Percentiles rank a stretch among this genome's conserved stretches.
Conservation (phyloP, 2,329 filamentous ascomycete species). For the Fonsecaea nubica region DNA sequence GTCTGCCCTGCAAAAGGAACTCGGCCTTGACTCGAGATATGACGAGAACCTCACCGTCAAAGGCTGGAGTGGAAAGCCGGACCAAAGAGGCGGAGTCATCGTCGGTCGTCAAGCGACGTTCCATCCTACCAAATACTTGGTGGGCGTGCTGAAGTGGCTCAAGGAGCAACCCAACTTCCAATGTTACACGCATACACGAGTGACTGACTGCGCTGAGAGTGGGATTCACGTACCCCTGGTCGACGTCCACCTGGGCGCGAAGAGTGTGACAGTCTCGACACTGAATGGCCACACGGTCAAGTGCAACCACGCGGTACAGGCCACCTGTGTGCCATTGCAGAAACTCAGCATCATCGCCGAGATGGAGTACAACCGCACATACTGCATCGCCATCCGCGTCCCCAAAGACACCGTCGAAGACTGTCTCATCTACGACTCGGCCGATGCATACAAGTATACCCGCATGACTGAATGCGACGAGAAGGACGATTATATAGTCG, state of each 20-base stretch:
- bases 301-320: slow-evolving; percentile 59
- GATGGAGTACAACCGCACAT: slow-evolving; percentile 62
- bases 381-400: slow-evolving; percentile 63
- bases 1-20: slow-evolving; percentile 50
- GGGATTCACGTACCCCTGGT: slow-evolving; percentile 49
- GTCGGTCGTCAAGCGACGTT: slow-evolving; percentile 60
- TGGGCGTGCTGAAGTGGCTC: slow-evolving; percentile 61
- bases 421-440: slow-evolving; percentile 62
- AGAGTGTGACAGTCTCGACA: slow-evolving; percentile 57
- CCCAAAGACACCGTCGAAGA: slow-evolving; percentile 61
- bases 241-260: slow-evolving; percentile 52
- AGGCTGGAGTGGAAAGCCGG: slow-evolving; percentile 59
- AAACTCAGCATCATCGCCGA: slow-evolving; percentile 61
- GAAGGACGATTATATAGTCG: slow-evolving; percentile 61
- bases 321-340: slow-evolving; percentile 63
- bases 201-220: slow-evolving; percentile 57
- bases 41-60: slow-evolving; percentile 55
- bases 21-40: slow-evolving; percentile 53
- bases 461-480: slow-evolving; percentile 62
- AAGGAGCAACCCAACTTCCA: slow-evolving; percentile 59
- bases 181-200: slow-evolving; percentile 60
- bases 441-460: slow-evolving; percentile 63
- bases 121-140: slow-evolving; percentile 63
- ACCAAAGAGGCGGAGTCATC: slow-evolving; percentile 60
- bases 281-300: slow-evolving; percentile 55